Evolutionary conservation across 2,329 filamentous ascomycete genomes (phyloP).

Genomic region (Fusarium buharicum): DNA sequence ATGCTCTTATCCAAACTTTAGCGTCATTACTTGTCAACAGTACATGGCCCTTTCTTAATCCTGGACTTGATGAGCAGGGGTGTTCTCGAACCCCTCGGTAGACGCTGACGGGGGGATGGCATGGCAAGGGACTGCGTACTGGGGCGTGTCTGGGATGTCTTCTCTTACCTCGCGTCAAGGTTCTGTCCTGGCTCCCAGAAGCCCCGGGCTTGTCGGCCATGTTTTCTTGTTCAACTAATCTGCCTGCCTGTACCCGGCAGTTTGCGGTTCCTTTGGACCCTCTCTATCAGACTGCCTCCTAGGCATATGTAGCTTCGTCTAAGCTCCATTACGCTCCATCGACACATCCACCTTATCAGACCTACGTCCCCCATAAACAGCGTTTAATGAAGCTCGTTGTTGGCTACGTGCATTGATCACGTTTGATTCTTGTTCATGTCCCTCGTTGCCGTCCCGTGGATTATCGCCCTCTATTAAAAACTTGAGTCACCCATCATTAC

Average conservation of each 20-base stretch:
- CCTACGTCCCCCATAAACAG: constrained; percentile 34
- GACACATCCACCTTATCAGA: constrained; percentile 42
- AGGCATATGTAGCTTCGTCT: constrained; percentile 45
- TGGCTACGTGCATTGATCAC: constrained; percentile 26
- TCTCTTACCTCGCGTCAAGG: constrained; percentile 43
- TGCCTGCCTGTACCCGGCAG: constrained; percentile 43
- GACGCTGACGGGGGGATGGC: constrained; percentile 47
- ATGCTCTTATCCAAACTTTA: constrained; percentile 37
- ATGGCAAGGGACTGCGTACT: constrained; percentile 41
- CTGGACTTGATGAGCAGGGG: constrained; percentile 38
- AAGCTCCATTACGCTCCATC: constrained; percentile 41
- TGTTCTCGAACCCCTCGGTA: constrained; percentile 49
- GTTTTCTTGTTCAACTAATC: constrained; percentile 29
- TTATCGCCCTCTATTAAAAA: constrained; percentile 40
- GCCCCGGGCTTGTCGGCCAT: constrained; percentile 33
- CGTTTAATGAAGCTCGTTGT: constrained; percentile 37
- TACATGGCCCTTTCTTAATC: constrained; percentile 43
- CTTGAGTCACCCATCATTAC: constrained; percentile 33
- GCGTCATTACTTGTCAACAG: constrained; percentile 44
- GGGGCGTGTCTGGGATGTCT: constrained; percentile 44
- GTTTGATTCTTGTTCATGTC: constrained; percentile 11
- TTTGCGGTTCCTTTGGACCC: constrained; percentile 41
- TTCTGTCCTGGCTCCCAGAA: constrained; percentile 38
- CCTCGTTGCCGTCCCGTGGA: constrained; percentile 17
- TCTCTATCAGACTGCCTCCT: constrained; percentile 41